Evolutionary conservation across 2,329 filamentous ascomycete species (phyloP).

Genomic region (Cytospora piceae): DNA sequence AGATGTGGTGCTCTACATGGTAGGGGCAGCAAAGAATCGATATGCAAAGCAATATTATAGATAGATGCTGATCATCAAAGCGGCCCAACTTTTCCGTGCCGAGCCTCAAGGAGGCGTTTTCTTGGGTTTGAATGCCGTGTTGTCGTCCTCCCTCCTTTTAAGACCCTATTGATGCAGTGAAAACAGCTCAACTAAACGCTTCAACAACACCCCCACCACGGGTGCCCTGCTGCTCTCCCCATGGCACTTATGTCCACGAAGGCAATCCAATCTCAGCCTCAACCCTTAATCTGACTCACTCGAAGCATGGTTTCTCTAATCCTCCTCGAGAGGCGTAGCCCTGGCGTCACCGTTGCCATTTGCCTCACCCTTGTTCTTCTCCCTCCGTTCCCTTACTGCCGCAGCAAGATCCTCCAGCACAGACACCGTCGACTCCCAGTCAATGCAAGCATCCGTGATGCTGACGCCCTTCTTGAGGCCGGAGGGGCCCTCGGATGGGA

Average conservation of each 20-base stretch:
- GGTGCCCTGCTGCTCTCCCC: neutral
- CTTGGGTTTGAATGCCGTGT: neutral
- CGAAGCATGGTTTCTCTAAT: constrained; percentile 40
- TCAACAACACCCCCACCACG: no score
- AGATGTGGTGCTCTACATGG: neutral
- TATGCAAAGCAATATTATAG: neutral
- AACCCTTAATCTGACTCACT: neutral
- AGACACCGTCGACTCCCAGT: constrained; percentile 83
- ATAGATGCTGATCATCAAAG: constrained; percentile 10
- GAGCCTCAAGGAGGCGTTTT: neutral
- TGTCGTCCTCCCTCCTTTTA: neutral
- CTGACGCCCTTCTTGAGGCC: constrained; percentile 86
- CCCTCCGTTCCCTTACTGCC: constrained; percentile 77
- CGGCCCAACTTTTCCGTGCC: constrained; percentile 6
- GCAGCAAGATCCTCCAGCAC: constrained; percentile 84
- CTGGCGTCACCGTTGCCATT: constrained; percentile 41
- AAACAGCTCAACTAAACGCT: neutral
- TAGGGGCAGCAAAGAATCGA: neutral
- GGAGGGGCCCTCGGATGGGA: constrained; percentile 77
- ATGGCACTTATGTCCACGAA: neutral
- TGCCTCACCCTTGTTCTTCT: constrained; percentile 47
- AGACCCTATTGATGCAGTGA: neutral
- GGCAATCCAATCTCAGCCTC: neutral
- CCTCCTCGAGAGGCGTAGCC: constrained; percentile 56
- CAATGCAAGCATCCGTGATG: constrained; percentile 95